Evolutionary conservation across 202 grass and related monocot genomes (phyloP), one percentile per base, ranked within the genome.

Genomic region (Dendrocalamus latiflorus): DNA sequence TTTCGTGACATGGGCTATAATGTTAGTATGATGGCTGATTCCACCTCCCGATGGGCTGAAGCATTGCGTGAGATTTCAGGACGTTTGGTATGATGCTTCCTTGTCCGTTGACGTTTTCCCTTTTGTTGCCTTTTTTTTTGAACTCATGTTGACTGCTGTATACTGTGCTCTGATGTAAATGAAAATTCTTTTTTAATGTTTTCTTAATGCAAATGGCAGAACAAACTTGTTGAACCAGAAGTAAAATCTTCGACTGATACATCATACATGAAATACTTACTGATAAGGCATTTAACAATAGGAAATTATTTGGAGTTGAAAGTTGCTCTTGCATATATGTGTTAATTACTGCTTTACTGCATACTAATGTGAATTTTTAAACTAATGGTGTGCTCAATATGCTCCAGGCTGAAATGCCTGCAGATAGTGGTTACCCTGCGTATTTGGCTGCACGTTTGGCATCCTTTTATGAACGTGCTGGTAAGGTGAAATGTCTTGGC

Each of bases 391-490:
- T 28, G 44, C 69, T 86, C 55, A 83, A 63, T 65, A 65, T 25
- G 43, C 70, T 83, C 6, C 75, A 98, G 96, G 96, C 96, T 93
- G 96, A 98, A 86, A 98, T 98, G 96, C 96, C 96, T 86, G 96
- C 96, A 11, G 96, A 98, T 62, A 98, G 96, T 95, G 96, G 96
- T 76, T 98, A 98, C 83, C 96, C 96, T 65, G 96, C 96, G 14
- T 98, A 98, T 79, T 90, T 98, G 89, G 96, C 96, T 75, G 84
- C 96, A 85, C 91, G 96, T 65, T 75, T 98, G 74, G 96, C 96
- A 48, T 98, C 96, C 21, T 98, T 98, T 56, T 98, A 98, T 68
- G 96, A 98, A 79, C 96, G 96, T 88, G 96, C 95, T 56, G 92
- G 92, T 72, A 94, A 94, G 76, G 92, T 94, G 58, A 91, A 94